phyloP scores from a whole-genome alignment of 495 filamentous ascomycete genomes.

The Poronia punctata region DNA sequence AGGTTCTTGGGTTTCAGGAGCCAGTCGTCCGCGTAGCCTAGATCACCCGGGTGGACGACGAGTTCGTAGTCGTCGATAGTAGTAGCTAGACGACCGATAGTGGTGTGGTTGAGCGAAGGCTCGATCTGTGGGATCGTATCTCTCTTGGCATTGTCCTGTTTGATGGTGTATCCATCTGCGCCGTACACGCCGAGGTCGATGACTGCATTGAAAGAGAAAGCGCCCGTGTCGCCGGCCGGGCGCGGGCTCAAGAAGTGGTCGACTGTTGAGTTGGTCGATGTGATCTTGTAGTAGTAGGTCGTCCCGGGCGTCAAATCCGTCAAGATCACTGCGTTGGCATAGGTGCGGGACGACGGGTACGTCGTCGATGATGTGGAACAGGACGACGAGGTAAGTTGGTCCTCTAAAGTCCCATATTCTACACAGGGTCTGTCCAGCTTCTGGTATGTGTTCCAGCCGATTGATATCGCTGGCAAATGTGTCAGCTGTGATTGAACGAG shows the following conservation, averaged over 20 bases:
- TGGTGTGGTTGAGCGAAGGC: constrained; percentile 56
- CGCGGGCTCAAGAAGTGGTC: constrained; percentile 52
- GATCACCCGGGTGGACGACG: constrained; percentile 49
- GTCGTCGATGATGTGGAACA: constrained; percentile 34
- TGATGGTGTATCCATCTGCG: constrained; percentile 48
- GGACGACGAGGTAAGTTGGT: constrained; percentile 19
- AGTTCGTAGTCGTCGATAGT: constrained; percentile 54
- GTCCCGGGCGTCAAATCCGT: constrained; percentile 28
- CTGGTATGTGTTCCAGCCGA: constrained; percentile 46
- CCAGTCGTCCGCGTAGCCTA: constrained; percentile 46
- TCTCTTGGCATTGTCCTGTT: constrained; percentile 40
- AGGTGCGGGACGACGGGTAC: constrained; percentile 34
- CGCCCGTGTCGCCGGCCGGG: constrained; percentile 32
- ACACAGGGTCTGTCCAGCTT: constrained; percentile 35
- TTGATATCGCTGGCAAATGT: constrained; percentile 41
- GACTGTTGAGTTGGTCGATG: constrained; percentile 48
- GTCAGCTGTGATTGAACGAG: too few relatives aligned
- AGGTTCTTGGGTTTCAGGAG: constrained; percentile 32
- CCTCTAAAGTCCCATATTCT: constrained; percentile 33
- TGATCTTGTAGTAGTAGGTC: constrained; percentile 47
- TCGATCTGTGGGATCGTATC: constrained; percentile 45
- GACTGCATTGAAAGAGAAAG: constrained; percentile 36
- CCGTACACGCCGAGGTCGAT: constrained; percentile 48
- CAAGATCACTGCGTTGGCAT: constrained; percentile 33
- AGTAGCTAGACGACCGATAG: constrained; percentile 48